Evolutionary conservation across 331 rosid species (phyloP).

Genomic region (Phaseolus coccineus): DNA sequence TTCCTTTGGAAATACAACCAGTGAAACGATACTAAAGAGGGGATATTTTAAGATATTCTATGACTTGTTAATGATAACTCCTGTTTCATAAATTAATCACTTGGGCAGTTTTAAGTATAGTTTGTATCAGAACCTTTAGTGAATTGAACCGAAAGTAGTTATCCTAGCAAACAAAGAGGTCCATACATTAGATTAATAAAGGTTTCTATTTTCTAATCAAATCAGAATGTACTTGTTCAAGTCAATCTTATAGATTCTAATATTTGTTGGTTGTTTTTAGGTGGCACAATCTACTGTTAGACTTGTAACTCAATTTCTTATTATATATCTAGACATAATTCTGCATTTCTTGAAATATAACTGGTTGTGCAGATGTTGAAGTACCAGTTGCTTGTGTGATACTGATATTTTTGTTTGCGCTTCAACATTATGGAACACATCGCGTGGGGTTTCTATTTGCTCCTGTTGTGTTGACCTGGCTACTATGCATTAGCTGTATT

Average conservation of each 20-base stretch:
- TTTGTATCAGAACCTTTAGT: neutral
- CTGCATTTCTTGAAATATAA: neutral
- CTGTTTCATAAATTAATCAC: neutral
- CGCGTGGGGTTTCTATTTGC: constrained; percentile 88
- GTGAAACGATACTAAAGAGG: neutral
- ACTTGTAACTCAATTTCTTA: neutral
- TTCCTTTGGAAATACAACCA: neutral
- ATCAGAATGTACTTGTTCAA: neutral
- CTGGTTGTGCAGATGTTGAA: constrained; percentile 80
- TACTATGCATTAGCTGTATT: constrained; percentile 90
- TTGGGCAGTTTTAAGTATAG: neutral
- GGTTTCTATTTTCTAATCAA: constrained; percentile 2
- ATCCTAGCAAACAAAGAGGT: neutral
- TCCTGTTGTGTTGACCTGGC: constrained; percentile 89
- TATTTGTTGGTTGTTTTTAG: neutral
- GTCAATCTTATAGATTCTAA: constrained; percentile 6
- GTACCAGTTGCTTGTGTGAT: constrained; percentile 87
- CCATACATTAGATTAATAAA: neutral
- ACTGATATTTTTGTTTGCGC: constrained; percentile 78
- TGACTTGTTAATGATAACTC: neutral
- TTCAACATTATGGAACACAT: constrained; percentile 96
- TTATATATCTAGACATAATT: neutral
- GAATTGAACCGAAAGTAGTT: neutral
- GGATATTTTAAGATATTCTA: neutral
- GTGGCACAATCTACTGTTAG: neutral